Base-by-base conservation (phyloP, 805 yeast genomes). In the Candida orba region DNA sequence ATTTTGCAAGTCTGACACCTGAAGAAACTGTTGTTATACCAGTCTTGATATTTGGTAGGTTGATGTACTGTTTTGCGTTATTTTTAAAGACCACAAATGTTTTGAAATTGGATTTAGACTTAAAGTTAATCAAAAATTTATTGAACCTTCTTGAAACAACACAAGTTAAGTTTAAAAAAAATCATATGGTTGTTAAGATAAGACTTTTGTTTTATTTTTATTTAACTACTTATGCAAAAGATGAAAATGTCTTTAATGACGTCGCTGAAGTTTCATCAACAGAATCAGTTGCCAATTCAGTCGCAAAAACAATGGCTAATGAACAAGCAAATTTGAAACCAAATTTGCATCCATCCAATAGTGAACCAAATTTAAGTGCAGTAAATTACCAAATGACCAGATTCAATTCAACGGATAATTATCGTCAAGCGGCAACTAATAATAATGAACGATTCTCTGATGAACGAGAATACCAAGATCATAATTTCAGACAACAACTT, bases 11-110 rank as follows among this genome's bases (percentile, higher is more conserved):
- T 2, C 37, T 58, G 33, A 29, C 46, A 2, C 47, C 53, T 9
- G 52, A 47, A 8, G 43, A 49, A 33, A 45, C 48, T 23, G 50
- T 48, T 24, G 31, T 17, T 9, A 40, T 54, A 2, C 62, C 62
- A 9, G 43, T 55, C 18, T 17, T 55, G 33, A 44, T 58, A 8
- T 49, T 47, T 40, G 62, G 62, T 12, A 47, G 62, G 40, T 17
- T 58, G 41, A 52, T 58, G 54, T 58, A 50, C 34, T 52, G 55
- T 24, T 58, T 58, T 53, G 59, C 62, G 2, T 44, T 57, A 18
- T 45, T 49, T 23, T 38, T 58, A 34, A 57, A 54, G 30, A 53
- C 57, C 0, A 48, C 54, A 8, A 56, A 53, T 41, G 39, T 40
- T 10, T 34, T 58, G 30, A 51, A 48, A 15, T 33, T 45, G 18